Conservation (phyloP, 768 basidiomycete species). For the Collybia sordida region DNA sequence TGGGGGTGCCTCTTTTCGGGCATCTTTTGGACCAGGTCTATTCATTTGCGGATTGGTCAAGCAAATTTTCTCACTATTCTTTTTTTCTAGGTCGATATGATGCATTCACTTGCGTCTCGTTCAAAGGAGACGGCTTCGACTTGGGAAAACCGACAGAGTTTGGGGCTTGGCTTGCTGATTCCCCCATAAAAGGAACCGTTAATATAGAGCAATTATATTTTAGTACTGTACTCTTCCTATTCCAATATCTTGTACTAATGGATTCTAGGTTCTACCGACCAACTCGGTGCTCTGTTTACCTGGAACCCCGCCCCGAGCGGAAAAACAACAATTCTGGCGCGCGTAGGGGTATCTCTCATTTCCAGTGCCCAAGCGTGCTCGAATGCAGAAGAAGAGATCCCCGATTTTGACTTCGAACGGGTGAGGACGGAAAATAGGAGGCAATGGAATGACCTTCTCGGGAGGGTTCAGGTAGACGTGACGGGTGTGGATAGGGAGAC, state of each 20-base stretch:
- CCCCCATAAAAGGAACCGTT: conserved; percentile 45
- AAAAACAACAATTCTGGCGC: conserved; percentile 49
- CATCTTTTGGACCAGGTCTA: conserved; percentile 2
- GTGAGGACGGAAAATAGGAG: conserved; percentile 41
- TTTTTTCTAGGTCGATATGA: conserved; percentile 43
- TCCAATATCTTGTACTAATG: too few relatives aligned
- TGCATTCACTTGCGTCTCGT: conserved; percentile 61
- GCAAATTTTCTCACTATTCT: neutral
- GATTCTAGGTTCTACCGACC: too few relatives aligned
- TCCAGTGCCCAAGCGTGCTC: conserved; percentile 59
- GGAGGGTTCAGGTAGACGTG: conserved; percentile 52
- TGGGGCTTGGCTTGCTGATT: conserved; percentile 53
- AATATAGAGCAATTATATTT: conserved; percentile 48
- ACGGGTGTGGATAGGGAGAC: conserved; percentile 47
- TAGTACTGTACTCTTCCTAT: conserved; percentile 24
- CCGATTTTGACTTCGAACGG: conserved; percentile 52
- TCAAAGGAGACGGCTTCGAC: conserved; percentile 50
- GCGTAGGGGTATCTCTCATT: conserved; percentile 67
- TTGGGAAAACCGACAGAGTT: conserved; percentile 51
- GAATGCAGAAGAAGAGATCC: conserved; percentile 62
- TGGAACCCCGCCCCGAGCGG: conserved; percentile 40
- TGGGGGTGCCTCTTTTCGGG: neutral
- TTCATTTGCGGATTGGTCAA: neutral
- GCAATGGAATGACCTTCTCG: conserved; percentile 59
- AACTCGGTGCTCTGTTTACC: conserved; percentile 50